A percentile compares a stretch with the other conserved stretches of the same genome.
Conservation (phyloP, 2,329 filamentous ascomycete genomes). For the Fusarium goolgardi region DNA sequence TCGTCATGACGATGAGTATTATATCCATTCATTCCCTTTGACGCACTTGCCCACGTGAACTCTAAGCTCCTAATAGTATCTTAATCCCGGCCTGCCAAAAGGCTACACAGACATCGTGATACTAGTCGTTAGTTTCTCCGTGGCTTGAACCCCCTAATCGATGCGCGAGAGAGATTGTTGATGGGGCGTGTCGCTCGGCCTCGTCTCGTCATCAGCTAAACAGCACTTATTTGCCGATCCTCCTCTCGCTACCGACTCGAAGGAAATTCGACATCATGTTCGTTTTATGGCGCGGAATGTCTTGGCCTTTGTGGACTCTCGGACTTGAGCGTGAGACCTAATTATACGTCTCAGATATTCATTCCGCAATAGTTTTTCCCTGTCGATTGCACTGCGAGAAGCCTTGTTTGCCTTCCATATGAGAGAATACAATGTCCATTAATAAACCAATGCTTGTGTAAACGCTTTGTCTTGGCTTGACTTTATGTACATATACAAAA, state of each 20-base stretch:
- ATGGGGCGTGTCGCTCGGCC: slow-evolving; percentile 9
- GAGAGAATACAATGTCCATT: background rate
- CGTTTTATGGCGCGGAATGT: slow-evolving; percentile 18
- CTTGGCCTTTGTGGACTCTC: slow-evolving; percentile 11
- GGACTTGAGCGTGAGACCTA: slow-evolving; percentile 9
- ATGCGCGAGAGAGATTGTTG: slow-evolving; percentile 1
- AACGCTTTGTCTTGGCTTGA: slow-evolving; percentile 1
- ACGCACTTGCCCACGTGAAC: slow-evolving; percentile 28
- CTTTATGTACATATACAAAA: background rate
- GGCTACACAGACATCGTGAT: slow-evolving; percentile 19
- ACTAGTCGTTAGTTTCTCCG: slow-evolving; percentile 12
- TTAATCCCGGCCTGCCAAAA: slow-evolving; percentile 34
- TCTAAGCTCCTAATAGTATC: slow-evolving; percentile 1
- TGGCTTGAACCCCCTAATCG: background rate
- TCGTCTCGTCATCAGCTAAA: slow-evolving; percentile 25
- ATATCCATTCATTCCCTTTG: background rate
- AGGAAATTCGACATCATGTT: slow-evolving; percentile 17
- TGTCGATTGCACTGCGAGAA: background rate
- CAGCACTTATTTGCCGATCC: slow-evolving; percentile 34
- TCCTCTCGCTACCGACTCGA: slow-evolving; percentile 34
- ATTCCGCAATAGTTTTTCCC: slow-evolving; percentile 14
- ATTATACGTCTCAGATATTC: slow-evolving; percentile 7
- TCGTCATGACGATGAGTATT: background rate
- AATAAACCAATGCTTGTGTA: slow-evolving; percentile 5
- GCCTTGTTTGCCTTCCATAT: slow-evolving; percentile 6